Base-by-base conservation (phyloP, 179 eudicot species). In the Amaranthus tricolor region DNA sequence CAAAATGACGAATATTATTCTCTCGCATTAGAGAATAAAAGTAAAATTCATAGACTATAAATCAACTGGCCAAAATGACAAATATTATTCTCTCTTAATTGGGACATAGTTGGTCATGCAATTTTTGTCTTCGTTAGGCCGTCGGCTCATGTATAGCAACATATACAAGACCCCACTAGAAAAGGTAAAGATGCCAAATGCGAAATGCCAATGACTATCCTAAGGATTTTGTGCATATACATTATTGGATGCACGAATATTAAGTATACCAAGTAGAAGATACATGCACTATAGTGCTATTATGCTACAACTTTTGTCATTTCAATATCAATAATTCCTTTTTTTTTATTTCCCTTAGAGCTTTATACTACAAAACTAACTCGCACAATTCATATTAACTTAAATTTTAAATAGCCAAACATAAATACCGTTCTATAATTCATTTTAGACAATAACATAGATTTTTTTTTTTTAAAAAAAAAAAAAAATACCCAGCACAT, bases 241-340 rank as follows among this genome's bases (percentile, higher is more conserved):
- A 72, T 72, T 59, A 52, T 68, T 72, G 79, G 77, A 76, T 76
- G 59, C 73, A 50, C 54, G 80, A 76, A 80, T 80, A 66, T 24
- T 31, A 60, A 12, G 57, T 70, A 62, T 76, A 76, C 62, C 66
- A 65, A 17, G 62, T 70, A 65, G 72, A 76, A 65, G 73, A 76
- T 80, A 80, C 79, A 59, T 66, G 58, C 73, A 66, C 66, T 52
- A 76, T 76, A 24, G 61, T 21, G 21, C 62, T 20, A 58, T 48
- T 48, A 40, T 71, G 74, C 74, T 17, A 62, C 0, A 51, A 58
- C 59, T 44, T 79, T 68, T 74, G 70, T 68, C 78, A 70, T 20
- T 21, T 74, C 50, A 19, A 74, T 73, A 48, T 40, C 73, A 60
- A 65, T 50, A 17, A 11, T 17, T 31, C 40, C 31, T 59, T 59